Percentiles rank a stretch among this genome's conserved stretches.
phyloP scores from a whole-genome alignment of 495 filamentous ascomycete species.

The Clohesyomyces aquaticus region DNA sequence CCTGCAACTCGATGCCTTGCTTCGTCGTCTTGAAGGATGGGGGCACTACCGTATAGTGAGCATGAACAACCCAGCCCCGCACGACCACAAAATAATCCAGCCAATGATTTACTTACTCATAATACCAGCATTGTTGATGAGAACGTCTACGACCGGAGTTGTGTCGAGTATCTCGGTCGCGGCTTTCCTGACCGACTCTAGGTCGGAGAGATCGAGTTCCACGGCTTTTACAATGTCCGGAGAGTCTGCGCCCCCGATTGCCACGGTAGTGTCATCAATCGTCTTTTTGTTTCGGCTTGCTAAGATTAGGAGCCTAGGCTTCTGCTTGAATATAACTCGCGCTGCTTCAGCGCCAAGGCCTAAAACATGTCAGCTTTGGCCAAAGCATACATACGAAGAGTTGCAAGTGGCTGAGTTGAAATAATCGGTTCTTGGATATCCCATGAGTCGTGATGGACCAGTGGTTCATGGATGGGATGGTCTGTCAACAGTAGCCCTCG shows the following conservation, averaged over 20 bases:
- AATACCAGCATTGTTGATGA: slow-evolving; percentile 35
- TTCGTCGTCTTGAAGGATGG: slow-evolving; percentile 15
- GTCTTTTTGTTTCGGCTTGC: slow-evolving; percentile 56
- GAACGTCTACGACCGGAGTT: slow-evolving; percentile 35
- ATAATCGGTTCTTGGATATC: no score
- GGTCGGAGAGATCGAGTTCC: slow-evolving; percentile 53
- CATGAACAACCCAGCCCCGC: background rate
- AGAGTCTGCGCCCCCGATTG: slow-evolving; percentile 47
- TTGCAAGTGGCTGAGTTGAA: no score
- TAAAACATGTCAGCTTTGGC: slow-evolving; percentile 38
- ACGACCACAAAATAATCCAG: background rate
- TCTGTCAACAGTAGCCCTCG: no score
- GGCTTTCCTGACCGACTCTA: slow-evolving; percentile 50
- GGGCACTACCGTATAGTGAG: slow-evolving; percentile 2
- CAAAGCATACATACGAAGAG: no score
- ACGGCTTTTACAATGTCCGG: slow-evolving; percentile 47
- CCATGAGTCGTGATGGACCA: no score
- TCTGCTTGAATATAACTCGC: slow-evolving; percentile 19
- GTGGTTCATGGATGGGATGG: no score
- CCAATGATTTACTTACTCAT: slow-evolving; percentile 5
- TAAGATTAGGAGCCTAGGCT: slow-evolving; percentile 55
- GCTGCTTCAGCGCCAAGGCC: slow-evolving; percentile 21
- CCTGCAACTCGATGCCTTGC: slow-evolving; percentile 36
- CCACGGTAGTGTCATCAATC: slow-evolving; percentile 51
- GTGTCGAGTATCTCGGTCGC: slow-evolving; percentile 48